These are phyloP conservation scores for Cladophialophora yegresii DNA, from an alignment of 2,329 filamentous ascomycete genomes.

Conservation along the genomic window DNA sequence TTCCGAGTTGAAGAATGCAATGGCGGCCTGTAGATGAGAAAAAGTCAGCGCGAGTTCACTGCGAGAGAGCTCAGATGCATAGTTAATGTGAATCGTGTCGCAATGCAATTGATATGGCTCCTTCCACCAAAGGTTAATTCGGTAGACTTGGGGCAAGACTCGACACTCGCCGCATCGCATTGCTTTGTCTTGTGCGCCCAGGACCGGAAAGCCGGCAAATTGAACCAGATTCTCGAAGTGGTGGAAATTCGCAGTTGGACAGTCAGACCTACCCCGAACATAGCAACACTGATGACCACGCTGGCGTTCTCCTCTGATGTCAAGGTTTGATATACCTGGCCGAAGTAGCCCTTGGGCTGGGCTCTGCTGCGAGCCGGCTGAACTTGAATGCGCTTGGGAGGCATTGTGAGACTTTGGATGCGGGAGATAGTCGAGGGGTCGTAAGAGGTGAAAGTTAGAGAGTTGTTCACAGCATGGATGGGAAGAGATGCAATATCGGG, in stretches of 20 bases:
- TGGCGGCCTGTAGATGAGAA: constrained; percentile 55
- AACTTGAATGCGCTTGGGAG: constrained; percentile 61
- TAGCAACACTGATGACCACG: constrained; percentile 66
- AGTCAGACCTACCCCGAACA: constrained; percentile 64
- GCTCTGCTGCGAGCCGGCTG: constrained; percentile 48
- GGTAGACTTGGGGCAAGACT: background rate
- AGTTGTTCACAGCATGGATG: background rate
- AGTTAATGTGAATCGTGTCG: no score
- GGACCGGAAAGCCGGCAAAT: background rate
- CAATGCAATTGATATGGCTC: background rate
- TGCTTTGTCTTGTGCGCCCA: background rate
- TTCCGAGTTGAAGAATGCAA: constrained; percentile 67
- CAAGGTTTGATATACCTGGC: constrained; percentile 62
- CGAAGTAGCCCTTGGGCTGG: constrained; percentile 57
- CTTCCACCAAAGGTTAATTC: background rate
- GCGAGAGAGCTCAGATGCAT: no score
- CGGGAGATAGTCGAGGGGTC: background rate
- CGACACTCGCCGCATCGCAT: background rate
- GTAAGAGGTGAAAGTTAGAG: background rate
- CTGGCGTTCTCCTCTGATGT: constrained; percentile 69
- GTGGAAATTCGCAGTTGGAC: constrained; percentile 26
- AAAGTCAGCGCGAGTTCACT: constrained; percentile 20
- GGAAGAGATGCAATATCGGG: background rate
- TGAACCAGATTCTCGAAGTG: background rate
- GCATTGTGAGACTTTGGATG: constrained; percentile 52